A percentile compares a stretch with the other conserved stretches of the same genome.
Conservation (phyloP, 108 stramenopile genomes). For the Stephanodiscus triporus region DNA sequence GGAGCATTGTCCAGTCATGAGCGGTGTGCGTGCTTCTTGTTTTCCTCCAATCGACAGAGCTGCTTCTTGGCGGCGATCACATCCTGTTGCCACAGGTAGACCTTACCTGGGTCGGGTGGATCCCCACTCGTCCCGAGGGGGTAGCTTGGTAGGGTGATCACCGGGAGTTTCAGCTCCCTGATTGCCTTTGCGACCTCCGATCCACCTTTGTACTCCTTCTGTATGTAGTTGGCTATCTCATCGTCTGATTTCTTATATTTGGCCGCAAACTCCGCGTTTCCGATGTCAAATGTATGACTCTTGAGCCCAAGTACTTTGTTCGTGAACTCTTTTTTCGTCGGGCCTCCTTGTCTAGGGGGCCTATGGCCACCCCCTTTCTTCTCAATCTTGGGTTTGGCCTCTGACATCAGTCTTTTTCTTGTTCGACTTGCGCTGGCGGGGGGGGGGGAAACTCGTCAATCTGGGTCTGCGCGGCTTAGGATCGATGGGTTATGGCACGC, state of each 20-base stretch:
- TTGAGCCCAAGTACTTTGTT: not conserved
- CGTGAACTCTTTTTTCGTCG: not conserved
- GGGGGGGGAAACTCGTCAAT: too few species aligned
- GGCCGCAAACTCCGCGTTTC: not conserved
- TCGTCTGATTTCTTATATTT: not conserved
- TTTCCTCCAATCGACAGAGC: not conserved
- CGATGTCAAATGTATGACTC: constrained; percentile 2
- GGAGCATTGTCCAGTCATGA: not conserved
- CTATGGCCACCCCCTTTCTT: too few species aligned
- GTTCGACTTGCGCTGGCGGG: too few species aligned
- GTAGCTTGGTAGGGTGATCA: not conserved
- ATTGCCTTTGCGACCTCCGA: not conserved
- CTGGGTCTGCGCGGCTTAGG: too few species aligned
- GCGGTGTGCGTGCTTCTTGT: not conserved
- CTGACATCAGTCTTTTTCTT: too few species aligned
- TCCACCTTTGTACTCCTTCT: constrained; percentile 4
- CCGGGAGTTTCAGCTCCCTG: not conserved
- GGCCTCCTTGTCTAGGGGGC: too few species aligned
- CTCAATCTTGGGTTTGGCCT: too few species aligned
- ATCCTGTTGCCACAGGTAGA: not conserved
- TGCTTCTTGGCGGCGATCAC: not conserved
- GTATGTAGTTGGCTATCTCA: not conserved
- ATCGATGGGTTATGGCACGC: too few species aligned
- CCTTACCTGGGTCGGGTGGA: not conserved
- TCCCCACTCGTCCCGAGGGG: not conserved